Percentiles rank a stretch among this genome's conserved stretches.
These are phyloP conservation scores for Hypoxylon sp. DNA, from an alignment of 2,329 filamentous ascomycete species.

Conservation along the genomic window DNA sequence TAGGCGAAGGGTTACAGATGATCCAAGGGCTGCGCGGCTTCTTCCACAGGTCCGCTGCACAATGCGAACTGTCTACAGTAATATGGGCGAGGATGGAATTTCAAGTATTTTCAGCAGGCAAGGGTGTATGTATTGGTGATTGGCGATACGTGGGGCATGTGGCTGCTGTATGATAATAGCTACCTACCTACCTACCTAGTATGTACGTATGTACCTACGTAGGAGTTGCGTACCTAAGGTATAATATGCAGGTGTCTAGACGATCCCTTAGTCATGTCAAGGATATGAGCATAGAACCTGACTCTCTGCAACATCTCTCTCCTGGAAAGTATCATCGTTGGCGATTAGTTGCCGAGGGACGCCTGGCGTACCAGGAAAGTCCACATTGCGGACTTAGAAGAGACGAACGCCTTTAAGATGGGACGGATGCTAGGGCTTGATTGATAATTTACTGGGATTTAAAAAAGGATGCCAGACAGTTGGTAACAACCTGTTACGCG, in stretches of 20 bases:
- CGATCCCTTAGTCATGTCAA: not conserved
- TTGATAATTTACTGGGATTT: constrained; percentile 25
- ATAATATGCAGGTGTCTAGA: not conserved
- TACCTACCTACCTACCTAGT: not conserved
- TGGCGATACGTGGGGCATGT: constrained; percentile 20
- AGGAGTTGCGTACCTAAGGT: not conserved
- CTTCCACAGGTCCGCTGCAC: constrained; percentile 21
- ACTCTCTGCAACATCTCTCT: constrained; percentile 8
- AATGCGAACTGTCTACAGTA: constrained; percentile 15
- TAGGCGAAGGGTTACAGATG: constrained; percentile 15
- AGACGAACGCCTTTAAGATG: constrained; percentile 24
- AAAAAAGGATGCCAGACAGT: constrained; percentile 14
- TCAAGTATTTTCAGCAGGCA: constrained; percentile 2
- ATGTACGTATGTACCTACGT: not conserved
- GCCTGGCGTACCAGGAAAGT: constrained; percentile 13
- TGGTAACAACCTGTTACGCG: constrained; percentile 39
- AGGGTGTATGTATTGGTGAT: constrained; percentile 8
- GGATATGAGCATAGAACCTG: constrained; percentile 19
- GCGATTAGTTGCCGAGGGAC: constrained; percentile 18
- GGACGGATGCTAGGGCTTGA: constrained; percentile 23
- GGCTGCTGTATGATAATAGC: constrained; percentile 4
- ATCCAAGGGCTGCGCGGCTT: constrained; percentile 29
- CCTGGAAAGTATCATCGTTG: constrained; percentile 18
- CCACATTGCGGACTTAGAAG: constrained; percentile 11
- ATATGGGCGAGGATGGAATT: not conserved